Conservation (phyloP, 345 rosid genomes). For the Populus tremula region DNA sequence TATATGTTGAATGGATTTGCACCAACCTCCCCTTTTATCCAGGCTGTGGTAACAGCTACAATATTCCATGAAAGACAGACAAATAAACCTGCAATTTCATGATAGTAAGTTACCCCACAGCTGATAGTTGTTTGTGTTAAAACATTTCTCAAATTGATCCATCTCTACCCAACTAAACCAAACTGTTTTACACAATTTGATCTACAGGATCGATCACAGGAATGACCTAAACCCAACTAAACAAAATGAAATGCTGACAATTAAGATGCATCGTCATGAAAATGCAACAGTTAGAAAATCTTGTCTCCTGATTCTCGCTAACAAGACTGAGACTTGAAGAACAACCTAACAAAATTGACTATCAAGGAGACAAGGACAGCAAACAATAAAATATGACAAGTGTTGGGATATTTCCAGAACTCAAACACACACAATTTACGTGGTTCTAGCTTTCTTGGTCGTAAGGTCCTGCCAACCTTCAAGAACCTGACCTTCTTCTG, state of each 20-base stretch:
- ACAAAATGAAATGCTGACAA: not conserved
- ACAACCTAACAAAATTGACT: not conserved
- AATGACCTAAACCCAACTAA: not conserved
- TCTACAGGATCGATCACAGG: not conserved
- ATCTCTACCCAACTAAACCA: not conserved
- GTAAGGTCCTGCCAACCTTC: too few relatives aligned
- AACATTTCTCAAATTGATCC: not conserved
- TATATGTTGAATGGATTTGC: not conserved
- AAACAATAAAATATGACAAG: not conserved
- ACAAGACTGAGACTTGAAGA: not conserved
- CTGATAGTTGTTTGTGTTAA: not conserved
- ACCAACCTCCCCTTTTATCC: slow-evolving; percentile 90
- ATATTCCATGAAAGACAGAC: slow-evolving; percentile 82
- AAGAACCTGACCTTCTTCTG: too few relatives aligned
- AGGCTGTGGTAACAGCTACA: slow-evolving; percentile 77
- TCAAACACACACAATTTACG: too few relatives aligned
- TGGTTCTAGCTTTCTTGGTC: too few relatives aligned
- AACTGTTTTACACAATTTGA: not conserved
- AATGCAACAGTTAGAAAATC: not conserved
- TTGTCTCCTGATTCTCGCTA: not conserved
- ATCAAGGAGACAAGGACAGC: not conserved
- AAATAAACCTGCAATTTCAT: slow-evolving; percentile 59
- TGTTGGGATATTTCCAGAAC: too few relatives aligned
- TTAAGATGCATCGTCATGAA: not conserved
- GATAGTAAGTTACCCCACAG: slow-evolving; percentile 11